Evolutionary conservation across 768 basidiomycete species (phyloP).

Genomic region (Mycena rebaudengoi): DNA sequence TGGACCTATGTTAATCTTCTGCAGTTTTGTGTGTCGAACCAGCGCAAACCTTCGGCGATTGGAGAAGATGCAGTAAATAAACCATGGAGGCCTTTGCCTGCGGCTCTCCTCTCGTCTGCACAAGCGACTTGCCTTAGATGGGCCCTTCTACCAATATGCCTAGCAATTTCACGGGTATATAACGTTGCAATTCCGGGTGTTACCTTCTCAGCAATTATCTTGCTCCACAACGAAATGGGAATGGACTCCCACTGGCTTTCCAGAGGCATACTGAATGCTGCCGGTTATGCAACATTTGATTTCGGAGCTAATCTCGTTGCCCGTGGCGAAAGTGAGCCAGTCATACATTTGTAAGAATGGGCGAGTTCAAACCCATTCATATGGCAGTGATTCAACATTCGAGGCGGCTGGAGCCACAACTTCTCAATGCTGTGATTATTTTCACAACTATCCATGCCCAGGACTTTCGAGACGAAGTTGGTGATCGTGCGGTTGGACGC

Average conservation of each 20-base stretch:
- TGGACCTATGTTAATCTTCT: background rate
- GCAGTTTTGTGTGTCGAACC: background rate
- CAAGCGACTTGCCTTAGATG: background rate
- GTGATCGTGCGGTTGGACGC: constrained; percentile 45
- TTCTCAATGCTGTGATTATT: constrained; percentile 32
- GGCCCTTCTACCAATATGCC: background rate
- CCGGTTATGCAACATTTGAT: background rate
- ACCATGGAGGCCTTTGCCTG: background rate
- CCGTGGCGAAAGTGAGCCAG: background rate
- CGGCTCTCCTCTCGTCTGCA: background rate
- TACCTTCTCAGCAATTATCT: background rate
- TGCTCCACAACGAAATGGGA: background rate
- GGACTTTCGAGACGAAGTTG: constrained; percentile 49
- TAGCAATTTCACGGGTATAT: background rate
- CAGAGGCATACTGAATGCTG: background rate
- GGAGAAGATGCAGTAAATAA: background rate
- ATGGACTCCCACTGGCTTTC: background rate
- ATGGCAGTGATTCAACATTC: background rate
- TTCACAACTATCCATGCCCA: constrained; percentile 48
- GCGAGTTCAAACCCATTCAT: background rate
- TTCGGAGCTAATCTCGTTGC: background rate
- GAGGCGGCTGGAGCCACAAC: background rate
- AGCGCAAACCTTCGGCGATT: background rate
- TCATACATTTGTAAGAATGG: background rate
- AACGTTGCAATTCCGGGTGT: background rate